Base-by-base conservation (phyloP, 768 basidiomycete species). In the Agaricus subrufescens region DNA sequence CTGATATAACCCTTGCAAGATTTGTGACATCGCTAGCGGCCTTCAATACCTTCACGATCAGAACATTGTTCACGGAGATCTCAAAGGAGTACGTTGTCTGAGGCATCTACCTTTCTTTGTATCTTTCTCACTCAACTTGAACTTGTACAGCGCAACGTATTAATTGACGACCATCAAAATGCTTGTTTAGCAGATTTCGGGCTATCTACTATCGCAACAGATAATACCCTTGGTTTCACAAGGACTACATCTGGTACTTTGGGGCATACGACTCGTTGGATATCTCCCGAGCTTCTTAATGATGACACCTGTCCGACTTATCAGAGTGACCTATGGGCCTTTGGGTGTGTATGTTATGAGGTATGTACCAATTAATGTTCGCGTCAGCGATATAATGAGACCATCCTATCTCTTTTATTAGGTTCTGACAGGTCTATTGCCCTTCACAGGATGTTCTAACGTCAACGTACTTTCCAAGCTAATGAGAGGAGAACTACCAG, bases 201-300 rank as follows among this genome's bases (percentile, higher is more conserved):
- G 9, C 27, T 58, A 8, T 55, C 61, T 1, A 27, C 12, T 25
- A 57, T 23, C 45, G 27, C 4, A 40, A 60, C 34, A 19, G 51
- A 40, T 23, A 46, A 44, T 23, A 54, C 39, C 23, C 23, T 54
- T 23, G 43, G 42, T 15, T 37, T 29, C 39, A 51, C 49, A 7
- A 51, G 26, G 14, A 30, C 47, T 8, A 38, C 23, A 14, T 47
- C 25, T 4, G 30, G 26, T 15, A 11, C n/a, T 44, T n/a, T 6
- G 11, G 50, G 54, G 9, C 40, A 47, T 45, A 49, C 53, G 15
- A 12, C 43, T 26, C 52, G 62, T 29, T 63, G 62, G 62, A 49
- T 52, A 34, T 61, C 62, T 44, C 62, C 62, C 2, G 62, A 63
- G 40, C 44, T 62, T 10, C 26, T 60, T 77, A 85, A 27, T 11